Evolutionary conservation across 2,329 filamentous ascomycete species (phyloP), one percentile per base, ranked within the genome.

Genomic region (Colletotrichum paranaense): DNA sequence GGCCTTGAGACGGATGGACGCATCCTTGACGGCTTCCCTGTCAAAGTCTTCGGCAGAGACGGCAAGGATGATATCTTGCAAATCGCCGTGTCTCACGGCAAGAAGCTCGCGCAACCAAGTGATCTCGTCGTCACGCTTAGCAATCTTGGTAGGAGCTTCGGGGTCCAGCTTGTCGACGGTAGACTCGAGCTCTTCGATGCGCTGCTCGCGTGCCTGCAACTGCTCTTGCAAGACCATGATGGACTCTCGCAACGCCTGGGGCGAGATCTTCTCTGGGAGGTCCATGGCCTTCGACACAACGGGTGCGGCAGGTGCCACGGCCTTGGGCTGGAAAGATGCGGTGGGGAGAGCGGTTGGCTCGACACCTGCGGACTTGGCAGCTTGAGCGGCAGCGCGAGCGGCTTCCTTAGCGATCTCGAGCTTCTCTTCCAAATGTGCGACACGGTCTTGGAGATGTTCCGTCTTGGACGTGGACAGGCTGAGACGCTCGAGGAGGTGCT

Each of bases 181-280:
- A 65, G 92, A 89, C 82, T 98, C 94, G 14, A 98, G 92, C 75
- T 93, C 91, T 81, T 99, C 97, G 76, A 98, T 97, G 52, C 91
- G 92, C 73, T 93, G 90, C 84, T 99, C 97, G 66, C 97, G 95
- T 78, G 97, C 95, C 82, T 98, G 97, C 7, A 99, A 89, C 82
- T 99, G 97, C 82, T 98, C 96, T 84, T 99, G 97, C 30, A 99
- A 88, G 22, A 98, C 97, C 84, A 97, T 92, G 80, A 99, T 98
- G 1, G 95, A 98, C 83, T 99, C 97, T 35, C 97, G 93, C 38
- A 99, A 89, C 7, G 97, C 97, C 83, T 98, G 96, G 1, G 95
- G 94, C 2, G 96, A 98, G 71, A 98, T 94, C 87, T 93, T 97
- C 81, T 97, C 95, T 0, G 94, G 93, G 4, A 92, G 83, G 26